These are phyloP conservation scores for Aspergillus ochraceus DNA, from an alignment of 2,329 filamentous ascomycete species.

Conservation along the genomic window DNA sequence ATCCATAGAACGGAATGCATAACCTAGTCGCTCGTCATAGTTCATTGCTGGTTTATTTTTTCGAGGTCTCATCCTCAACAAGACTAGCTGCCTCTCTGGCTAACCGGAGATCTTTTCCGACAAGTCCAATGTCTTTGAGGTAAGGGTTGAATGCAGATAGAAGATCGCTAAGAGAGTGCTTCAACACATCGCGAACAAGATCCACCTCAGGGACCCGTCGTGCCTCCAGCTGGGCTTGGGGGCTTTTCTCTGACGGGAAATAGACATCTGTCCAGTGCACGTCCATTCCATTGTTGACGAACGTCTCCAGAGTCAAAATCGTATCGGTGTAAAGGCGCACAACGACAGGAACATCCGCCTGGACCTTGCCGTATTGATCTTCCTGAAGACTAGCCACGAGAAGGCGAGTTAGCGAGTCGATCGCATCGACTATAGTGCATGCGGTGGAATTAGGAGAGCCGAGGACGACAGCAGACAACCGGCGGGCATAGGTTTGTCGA, in stretches of 20 bases:
- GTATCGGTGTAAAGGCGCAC: slow-evolving; percentile 71
- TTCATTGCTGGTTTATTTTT: background rate
- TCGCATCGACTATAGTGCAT: slow-evolving; percentile 68
- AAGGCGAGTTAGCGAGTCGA: slow-evolving; percentile 68
- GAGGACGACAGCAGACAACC: slow-evolving; percentile 66
- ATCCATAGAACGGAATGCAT: background rate
- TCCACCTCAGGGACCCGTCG: slow-evolving; percentile 65
- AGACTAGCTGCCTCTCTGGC: slow-evolving; percentile 63
- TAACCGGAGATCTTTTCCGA: slow-evolving; percentile 67
- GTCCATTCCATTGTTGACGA: slow-evolving; percentile 53
- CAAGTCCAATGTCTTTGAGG: slow-evolving; percentile 68
- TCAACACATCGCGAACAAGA: slow-evolving; percentile 64
- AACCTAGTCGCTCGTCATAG: background rate
- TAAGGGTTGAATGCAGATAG: slow-evolving; percentile 74
- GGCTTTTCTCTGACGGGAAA: slow-evolving; percentile 43
- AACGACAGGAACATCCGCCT: slow-evolving; percentile 73
- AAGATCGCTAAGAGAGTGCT: slow-evolving; percentile 64
- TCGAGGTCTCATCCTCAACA: slow-evolving; percentile 18
- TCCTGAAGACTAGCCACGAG: slow-evolving; percentile 73
- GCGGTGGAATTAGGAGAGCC: slow-evolving; percentile 72
- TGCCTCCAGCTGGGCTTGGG: slow-evolving; percentile 32
- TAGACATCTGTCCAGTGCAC: slow-evolving; percentile 79
- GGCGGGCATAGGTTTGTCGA: slow-evolving; percentile 66
- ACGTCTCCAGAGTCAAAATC: slow-evolving; percentile 68
- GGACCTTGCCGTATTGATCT: slow-evolving; percentile 83